Evolutionary conservation across 1,139 yeast genomes (phyloP), one percentile per base, ranked within the genome.

Genomic region (Debaryomycetaceae sp.): DNA sequence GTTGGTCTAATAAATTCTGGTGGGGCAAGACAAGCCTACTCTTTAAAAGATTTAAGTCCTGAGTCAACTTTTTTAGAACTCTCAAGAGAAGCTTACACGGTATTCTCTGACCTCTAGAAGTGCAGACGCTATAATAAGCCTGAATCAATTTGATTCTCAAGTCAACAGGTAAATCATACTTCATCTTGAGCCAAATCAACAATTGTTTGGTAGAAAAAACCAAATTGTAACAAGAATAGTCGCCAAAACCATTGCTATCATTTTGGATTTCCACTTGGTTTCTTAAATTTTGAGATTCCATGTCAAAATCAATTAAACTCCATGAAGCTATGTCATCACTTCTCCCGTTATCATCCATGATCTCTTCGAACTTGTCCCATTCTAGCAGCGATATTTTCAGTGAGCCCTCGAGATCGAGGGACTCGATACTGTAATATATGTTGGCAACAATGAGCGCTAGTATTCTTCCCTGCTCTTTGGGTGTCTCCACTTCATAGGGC

Each of bases 161-260:
- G 2, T 72, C 58, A 17, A 89, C 56, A 0, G 99, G 98, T 72
- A 93, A 76, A 44, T 85, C 87, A 56, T 87, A 84, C 60, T 89
- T 89, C 81, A 87, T 84, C 51, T 79, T 79, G 49, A 90, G 66
- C 81, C 97, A 87, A 38, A 87, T 84, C 45, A 83, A 76, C 50
- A 93, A 74, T 60, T 90, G 97, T 46, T 87, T 84, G 0, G 97
- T 87, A 97, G 97, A 91, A 49, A 87, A 66, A 23, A 58, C 66
- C n/a, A 56, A 49, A 8, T 60, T 62, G 9, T 54, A 57, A 6
- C 49, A 50, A 1, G 57, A 47, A 37, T 59, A 56, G 40, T 58
- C 54, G 38, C 54, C 55, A 8, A 42, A 45, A 5, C 49, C 48
- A 27, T 57, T 66, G 33, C 59, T 63, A 24, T 61, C 64, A 14